A percentile compares a stretch with the other conserved stretches of the same genome.
Conservation (phyloP, 2,329 filamentous ascomycete genomes). For the Phaeomoniella chlamydospora region DNA sequence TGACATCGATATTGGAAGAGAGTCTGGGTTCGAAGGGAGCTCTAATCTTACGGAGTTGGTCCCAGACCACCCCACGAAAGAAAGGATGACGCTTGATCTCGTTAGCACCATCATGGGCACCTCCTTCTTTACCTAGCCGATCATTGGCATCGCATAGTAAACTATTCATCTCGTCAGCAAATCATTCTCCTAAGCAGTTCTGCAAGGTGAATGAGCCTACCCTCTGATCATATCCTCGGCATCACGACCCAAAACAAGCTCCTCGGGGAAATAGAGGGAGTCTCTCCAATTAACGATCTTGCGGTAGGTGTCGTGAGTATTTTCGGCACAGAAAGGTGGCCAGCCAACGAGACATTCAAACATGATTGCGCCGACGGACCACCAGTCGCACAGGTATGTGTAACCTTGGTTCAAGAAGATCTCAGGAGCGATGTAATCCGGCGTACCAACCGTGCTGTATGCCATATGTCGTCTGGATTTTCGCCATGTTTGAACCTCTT, state of each 20-base stretch:
- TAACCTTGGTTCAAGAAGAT: slow-evolving; percentile 97
- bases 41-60: slow-evolving; percentile 78
- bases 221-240: slow-evolving; percentile 86
- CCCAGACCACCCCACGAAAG: slow-evolving; percentile 94
- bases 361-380: slow-evolving; percentile 98
- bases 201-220: slow-evolving; percentile 43
- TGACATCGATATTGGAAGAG: slow-evolving; percentile 85
- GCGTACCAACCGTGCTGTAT: slow-evolving; percentile 95
- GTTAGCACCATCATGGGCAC: slow-evolving; percentile 53
- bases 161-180: slow-evolving; percentile 32
- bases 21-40: slow-evolving; percentile 93
- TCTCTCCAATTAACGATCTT: slow-evolving; percentile 99
- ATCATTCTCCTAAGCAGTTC: slow-evolving; percentile 3
- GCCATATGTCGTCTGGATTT: slow-evolving; percentile 91
- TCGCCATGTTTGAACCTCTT: slow-evolving; percentile 97
- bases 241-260: slow-evolving; percentile 75
- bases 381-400: slow-evolving; percentile 96
- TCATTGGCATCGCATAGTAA: slow-evolving; percentile 90
- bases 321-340: slow-evolving; percentile 97
- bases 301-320: slow-evolving; percentile 92
- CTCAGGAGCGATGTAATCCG: slow-evolving; percentile 96
- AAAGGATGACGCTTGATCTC: slow-evolving; percentile 92
- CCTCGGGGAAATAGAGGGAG: slow-evolving; percentile 90
- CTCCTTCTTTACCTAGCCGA: slow-evolving; percentile 60
- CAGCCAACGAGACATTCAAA: slow-evolving; percentile 97